Evolutionary conservation across 2,329 filamentous ascomycete species (phyloP), one percentile per base, ranked within the genome.

Genomic region (Ceratocystis eucalypticola): DNA sequence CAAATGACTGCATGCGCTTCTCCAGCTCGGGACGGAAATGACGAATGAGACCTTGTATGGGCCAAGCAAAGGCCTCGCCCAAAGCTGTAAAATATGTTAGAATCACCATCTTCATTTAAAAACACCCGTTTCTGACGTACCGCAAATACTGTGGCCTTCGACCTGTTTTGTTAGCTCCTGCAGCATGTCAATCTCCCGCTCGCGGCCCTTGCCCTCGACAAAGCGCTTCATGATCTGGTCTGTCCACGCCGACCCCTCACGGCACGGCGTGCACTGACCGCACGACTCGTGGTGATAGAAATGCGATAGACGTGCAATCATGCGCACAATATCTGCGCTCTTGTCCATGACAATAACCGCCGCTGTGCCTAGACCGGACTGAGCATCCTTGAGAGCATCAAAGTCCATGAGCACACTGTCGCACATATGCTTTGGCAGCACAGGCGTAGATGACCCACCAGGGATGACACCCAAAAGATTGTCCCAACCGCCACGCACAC

Each of bases 281-380:
- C 94, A 99, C 71, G 87, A 92, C 82, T 99, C 94, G 80, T 99
- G 94, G 78, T 92, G 89, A 82, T 99, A 99, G 82, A 99, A 99
- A 76, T 93, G 90, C 73, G 89, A 90, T 72, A 99, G 85, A 72
- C 94, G 88, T 70, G 89, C 87, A 75, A 99, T 97, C 74, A 91
- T 90, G 70, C 93, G 88, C 71, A 99, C 91, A 64, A 99, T 89
- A 76, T 99, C 94, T 70, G 94, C 89, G 73, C 88, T 93, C 83
- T 97, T 95, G 80, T 99, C 94, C 89, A 99, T 96, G 76, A 99
- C 94, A 73, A 99, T 96, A 71, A 99, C 93, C 67, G 94, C 94
- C 3, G 94, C 94, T 5, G 94, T 99, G 71, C 94, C 94, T 15
- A 99, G 87, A 84, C 94, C 94, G 69, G 91, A 95, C 79, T 97